Evolutionary conservation across 371 early-diverging fungal species (phyloP).

Genomic region (Mucor circinelloides): DNA sequence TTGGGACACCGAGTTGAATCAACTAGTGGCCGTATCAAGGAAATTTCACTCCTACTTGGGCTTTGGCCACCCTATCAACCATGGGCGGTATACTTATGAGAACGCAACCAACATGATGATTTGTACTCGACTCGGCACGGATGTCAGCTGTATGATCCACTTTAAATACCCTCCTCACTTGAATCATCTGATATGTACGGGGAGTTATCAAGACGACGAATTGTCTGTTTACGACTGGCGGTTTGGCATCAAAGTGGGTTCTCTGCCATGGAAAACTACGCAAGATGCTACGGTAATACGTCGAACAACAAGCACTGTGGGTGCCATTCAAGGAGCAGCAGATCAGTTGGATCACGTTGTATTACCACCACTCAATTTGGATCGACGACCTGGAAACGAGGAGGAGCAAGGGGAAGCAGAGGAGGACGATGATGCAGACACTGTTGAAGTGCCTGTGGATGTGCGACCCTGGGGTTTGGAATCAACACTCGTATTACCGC

Average conservation of each 20-base stretch:
- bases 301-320: neutral
- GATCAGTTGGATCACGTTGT: neutral
- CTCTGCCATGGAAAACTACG: conserved; percentile 36
- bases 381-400: neutral
- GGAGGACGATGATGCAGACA: conserved; percentile 24
- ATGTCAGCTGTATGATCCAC: conserved; percentile 38
- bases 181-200: conserved; percentile 36
- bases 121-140: conserved; percentile 17
- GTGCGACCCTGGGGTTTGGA: conserved; percentile 49
- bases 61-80: neutral
- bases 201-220: conserved; percentile 32
- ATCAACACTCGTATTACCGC: conserved; percentile 44
- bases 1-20: conserved; percentile 15
- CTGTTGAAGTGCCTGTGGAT: conserved; percentile 8
- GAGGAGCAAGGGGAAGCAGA: neutral
- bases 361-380: neutral
- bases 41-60: neutral
- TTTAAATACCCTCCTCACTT: conserved; percentile 34
- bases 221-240: conserved; percentile 36
- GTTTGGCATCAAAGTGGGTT: conserved; percentile 40
- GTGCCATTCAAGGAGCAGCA: neutral
- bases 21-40: neutral
- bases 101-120: conserved; percentile 14
- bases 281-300: conserved; percentile 3
- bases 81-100: neutral